These are phyloP conservation scores for Chytriomyces sp. DNA, from an alignment of 192 early-diverging fungal genomes.

Conservation along the genomic window DNA sequence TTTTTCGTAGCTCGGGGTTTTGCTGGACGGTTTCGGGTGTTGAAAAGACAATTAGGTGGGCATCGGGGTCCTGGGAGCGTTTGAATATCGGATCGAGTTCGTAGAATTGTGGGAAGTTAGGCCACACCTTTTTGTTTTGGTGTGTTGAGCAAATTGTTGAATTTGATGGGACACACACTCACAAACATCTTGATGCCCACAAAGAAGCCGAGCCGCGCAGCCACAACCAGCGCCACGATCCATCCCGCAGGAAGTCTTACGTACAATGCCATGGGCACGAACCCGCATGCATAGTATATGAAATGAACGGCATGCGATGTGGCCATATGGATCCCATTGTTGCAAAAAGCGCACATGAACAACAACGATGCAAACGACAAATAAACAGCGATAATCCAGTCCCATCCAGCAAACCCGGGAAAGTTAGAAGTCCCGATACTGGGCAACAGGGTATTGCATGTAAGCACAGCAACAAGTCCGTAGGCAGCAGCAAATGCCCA, in stretches of 20 bases:
- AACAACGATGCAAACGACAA: not conserved
- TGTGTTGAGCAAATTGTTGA: no score
- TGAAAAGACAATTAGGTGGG: not conserved
- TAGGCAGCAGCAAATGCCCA: not conserved
- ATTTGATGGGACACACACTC: no score
- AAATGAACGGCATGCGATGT: not conserved
- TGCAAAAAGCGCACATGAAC: slow-evolving; percentile 16
- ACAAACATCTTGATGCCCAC: not conserved
- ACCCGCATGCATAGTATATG: not conserved
- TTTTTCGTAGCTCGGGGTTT: not conserved
- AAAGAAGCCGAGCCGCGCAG: not conserved
- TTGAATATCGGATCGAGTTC: not conserved
- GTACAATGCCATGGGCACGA: not conserved
- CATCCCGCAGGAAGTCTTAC: not conserved
- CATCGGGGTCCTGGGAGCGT: not conserved
- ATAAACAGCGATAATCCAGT: not conserved
- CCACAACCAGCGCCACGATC: not conserved
- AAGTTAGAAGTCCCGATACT: not conserved
- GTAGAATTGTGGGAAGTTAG: not conserved
- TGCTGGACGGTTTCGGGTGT: not conserved
- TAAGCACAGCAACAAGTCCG: not conserved
- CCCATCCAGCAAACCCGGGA: not conserved
- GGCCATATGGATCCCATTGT: not conserved
- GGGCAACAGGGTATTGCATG: not conserved
- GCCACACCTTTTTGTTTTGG: not conserved